A percentile compares a stretch with the other conserved stretches of the same genome.
phyloP scores from a whole-genome alignment of 495 filamentous ascomycete genomes.

The Aspergillus ostianus region DNA sequence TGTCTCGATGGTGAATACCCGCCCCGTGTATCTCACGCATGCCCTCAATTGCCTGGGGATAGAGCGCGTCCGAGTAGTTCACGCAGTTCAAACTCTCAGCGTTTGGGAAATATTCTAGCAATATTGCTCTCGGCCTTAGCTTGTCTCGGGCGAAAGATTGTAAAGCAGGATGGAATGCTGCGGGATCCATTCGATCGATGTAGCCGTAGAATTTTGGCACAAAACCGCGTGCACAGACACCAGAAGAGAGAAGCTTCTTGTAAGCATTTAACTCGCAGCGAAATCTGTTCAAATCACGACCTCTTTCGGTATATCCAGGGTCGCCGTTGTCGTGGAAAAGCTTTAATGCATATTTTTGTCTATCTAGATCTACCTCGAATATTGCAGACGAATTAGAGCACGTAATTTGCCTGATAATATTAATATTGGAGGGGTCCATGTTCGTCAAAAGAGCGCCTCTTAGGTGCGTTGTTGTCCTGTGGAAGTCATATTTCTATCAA shows the following conservation, averaged over 20 bases:
- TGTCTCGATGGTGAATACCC: constrained; percentile 21
- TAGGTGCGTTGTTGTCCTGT: too few relatives aligned
- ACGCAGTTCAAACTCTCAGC: constrained; percentile 23
- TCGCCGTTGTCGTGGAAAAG: constrained; percentile 13
- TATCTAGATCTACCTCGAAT: constrained; percentile 15
- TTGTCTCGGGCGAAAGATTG: constrained; percentile 20
- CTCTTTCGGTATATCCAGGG: constrained; percentile 8
- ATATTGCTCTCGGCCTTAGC: constrained; percentile 15
- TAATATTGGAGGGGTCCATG: too few relatives aligned
- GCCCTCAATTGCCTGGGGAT: constrained; percentile 20
- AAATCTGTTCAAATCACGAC: constrained; percentile 15
- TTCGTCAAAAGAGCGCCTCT: too few relatives aligned
- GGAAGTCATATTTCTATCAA: too few relatives aligned
- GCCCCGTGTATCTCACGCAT: constrained; percentile 19
- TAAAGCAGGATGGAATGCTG: constrained; percentile 18
- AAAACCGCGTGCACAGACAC: constrained; percentile 12
- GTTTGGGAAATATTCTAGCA: constrained; percentile 22
- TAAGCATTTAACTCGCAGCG: constrained; percentile 15
- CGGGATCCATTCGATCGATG: constrained; percentile 22
- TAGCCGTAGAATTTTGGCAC: constrained; percentile 14
- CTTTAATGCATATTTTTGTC: constrained; percentile 9
- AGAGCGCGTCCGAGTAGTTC: constrained; percentile 25
- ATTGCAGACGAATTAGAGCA: constrained; percentile 3
- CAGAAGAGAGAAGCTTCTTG: constrained; percentile 8
- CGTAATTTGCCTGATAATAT: too few relatives aligned